Evolutionary conservation across 768 basidiomycete genomes (phyloP), one percentile per base, ranked within the genome.

Genomic region (Agrocybe pediades): DNA sequence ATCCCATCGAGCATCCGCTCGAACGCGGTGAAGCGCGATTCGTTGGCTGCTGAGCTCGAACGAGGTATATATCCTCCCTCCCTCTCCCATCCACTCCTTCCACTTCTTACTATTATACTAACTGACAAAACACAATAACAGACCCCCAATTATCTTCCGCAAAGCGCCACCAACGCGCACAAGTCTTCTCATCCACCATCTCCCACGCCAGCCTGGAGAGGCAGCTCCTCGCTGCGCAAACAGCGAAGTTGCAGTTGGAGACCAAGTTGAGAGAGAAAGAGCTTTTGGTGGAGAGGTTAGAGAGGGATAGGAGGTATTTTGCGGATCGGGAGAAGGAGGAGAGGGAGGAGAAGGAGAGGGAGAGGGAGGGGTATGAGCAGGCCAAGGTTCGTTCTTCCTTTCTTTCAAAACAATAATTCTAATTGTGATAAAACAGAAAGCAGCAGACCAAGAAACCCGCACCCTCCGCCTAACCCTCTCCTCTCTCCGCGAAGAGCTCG

Each of bases 321-420:
- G 73, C 85, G 0, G 87, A 90, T 56, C 68, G 85, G 3, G 90
- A 91, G 65, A 73, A 78, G 45, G 82, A 85, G 30, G 88, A 90
- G 55, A 72, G 82, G 20, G 82, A 85, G 53, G 87, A 86, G 67
- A 87, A 82, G 67, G 85, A 89, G 52, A 66, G 66, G 9, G 82
- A 88, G 50, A 73, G 79, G 15, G 66, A 63, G 3, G 77, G 77
- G 30, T 70, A 72, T 48, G 76, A 78, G 3, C 77, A 81, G 53
- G 84, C 86, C 56, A 88, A 85, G 78, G 90, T 89, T 39, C 76
- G 30, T 27, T 29, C 17, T 19, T 13, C 15, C 25, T 40, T 30
- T 43, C 29, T 26, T 21, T 20, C 21, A 33, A 11, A 19, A 21
- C 39, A 26, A 17, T 15, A 3, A 25, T 13, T 16, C 49, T 46